Conservation (phyloP, 2,329 filamentous ascomycete genomes). For the Talaromyces piceae region DNA sequence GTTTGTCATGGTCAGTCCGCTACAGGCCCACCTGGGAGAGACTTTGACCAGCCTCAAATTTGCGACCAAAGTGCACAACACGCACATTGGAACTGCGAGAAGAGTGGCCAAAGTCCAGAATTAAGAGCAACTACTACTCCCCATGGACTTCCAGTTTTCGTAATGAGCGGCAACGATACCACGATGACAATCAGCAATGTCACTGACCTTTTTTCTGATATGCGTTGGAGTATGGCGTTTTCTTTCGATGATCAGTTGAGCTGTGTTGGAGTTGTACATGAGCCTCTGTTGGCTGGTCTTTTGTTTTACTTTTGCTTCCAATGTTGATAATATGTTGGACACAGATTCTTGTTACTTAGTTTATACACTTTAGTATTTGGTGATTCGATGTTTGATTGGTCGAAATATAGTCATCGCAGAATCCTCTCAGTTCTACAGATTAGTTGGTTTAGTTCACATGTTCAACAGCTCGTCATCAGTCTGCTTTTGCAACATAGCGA, state of each 20-base stretch:
- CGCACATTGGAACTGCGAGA: slow-evolving; percentile 81
- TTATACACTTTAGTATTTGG: neutral
- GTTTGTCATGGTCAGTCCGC: slow-evolving; percentile 96
- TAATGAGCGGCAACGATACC: slow-evolving; percentile 5
- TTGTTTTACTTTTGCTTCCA: neutral
- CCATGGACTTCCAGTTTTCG: neutral
- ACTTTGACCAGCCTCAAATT: slow-evolving; percentile 93
- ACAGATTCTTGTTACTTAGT: neutral
- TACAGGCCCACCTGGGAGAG: slow-evolving; percentile 85
- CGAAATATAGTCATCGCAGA: too few relatives aligned
- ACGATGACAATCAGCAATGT: slow-evolving; percentile 1
- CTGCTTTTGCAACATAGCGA: too few relatives aligned
- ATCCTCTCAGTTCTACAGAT: too few relatives aligned
- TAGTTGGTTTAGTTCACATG: too few relatives aligned
- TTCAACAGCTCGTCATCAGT: too few relatives aligned
- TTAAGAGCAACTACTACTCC: neutral
- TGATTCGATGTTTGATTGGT: too few relatives aligned
- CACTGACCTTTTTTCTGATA: slow-evolving; percentile 1
- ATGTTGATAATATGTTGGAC: neutral
- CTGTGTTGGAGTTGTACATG: neutral
- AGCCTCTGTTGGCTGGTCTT: too few relatives aligned
- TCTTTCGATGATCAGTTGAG: neutral
- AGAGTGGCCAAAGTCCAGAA: slow-evolving; percentile 14
- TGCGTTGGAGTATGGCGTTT: slow-evolving; percentile 10
- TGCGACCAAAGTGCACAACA: slow-evolving; percentile 84